Conservation (phyloP, 495 filamentous ascomycete species). For the Annulohypoxylon moriforme region DNA sequence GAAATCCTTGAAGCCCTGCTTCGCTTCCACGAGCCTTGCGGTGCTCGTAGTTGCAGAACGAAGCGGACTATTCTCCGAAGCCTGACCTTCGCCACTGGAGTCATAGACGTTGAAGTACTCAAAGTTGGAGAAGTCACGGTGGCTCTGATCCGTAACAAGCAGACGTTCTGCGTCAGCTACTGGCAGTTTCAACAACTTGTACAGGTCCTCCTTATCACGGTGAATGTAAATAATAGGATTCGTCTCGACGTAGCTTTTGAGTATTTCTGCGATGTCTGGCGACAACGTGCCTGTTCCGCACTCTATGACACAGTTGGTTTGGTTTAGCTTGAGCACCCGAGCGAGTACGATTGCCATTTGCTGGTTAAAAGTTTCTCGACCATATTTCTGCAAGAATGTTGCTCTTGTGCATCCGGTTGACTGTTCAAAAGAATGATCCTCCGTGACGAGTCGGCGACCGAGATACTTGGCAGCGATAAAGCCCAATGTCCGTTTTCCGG, state of each 20-base stretch:
- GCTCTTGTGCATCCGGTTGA: conserved; percentile 70
- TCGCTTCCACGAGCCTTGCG: conserved; percentile 73
- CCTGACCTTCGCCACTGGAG: conserved; percentile 50
- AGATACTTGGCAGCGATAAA: conserved; percentile 81
- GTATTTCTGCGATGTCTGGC: conserved; percentile 67
- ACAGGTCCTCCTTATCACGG: conserved; percentile 74
- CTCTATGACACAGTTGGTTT: conserved; percentile 76
- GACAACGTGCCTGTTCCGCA: conserved; percentile 65
- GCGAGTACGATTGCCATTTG: conserved; percentile 72
- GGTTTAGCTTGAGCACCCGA: conserved; percentile 72
- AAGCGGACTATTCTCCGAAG: conserved; percentile 57
- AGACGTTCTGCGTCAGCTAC: conserved; percentile 66
- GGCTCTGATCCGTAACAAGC: conserved; percentile 63
- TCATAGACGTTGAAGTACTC: conserved; percentile 82
- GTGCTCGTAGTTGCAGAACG: conserved; percentile 61
- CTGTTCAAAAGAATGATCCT: conserved; percentile 76
- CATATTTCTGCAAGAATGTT: conserved; percentile 69
- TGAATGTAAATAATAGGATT: conserved; percentile 81
- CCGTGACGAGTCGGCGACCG: conserved; percentile 75
- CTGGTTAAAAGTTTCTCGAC: conserved; percentile 68
- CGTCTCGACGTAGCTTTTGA: conserved; percentile 67
- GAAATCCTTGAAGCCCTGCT: conserved; percentile 78
- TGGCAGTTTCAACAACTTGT: conserved; percentile 65
- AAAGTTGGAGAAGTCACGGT: conserved; percentile 77
- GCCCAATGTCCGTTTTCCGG: conserved; percentile 80